phyloP scores from a whole-genome alignment of 192 early-diverging fungal species.

The Dissophora ornata region DNA sequence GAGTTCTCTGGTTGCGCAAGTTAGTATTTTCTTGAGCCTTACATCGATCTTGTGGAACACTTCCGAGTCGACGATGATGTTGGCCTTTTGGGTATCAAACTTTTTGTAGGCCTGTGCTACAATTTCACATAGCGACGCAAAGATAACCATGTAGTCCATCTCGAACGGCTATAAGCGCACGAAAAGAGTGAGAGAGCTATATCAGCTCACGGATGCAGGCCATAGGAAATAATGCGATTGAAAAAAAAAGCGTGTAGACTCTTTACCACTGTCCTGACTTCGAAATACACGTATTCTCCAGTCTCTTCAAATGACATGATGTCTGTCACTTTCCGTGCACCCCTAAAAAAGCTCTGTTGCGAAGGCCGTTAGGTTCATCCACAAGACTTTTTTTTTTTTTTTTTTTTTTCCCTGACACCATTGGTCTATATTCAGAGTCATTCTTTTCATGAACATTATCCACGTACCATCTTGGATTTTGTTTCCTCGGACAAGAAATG shows the following conservation, averaged over 20 bases:
- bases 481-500: conserved; percentile 15
- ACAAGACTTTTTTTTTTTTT: no score
- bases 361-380: no score
- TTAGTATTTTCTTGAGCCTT: conserved; percentile 36
- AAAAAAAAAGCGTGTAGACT: no score
- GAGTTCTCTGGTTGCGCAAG: conserved; percentile 9
- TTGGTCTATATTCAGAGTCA: no score
- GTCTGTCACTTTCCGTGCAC: not conserved
- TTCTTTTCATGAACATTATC: no score
- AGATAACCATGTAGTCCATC: conserved; percentile 32
- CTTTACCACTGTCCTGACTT: conserved; percentile 15
- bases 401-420: no score
- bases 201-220: no score
- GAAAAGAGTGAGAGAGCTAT: not conserved
- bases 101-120: conserved; percentile 30
- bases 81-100: conserved; percentile 18
- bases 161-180: conserved; percentile 41
- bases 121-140: conserved; percentile 34
- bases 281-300: conserved; percentile 20
- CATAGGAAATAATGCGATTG: no score
- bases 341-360: conserved; percentile 22
- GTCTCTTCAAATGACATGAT: conserved; percentile 10
- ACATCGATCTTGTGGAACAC: conserved; percentile 32
- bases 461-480: conserved; percentile 37
- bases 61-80: conserved; percentile 3